A percentile compares a stretch with the other conserved stretches of the same genome.
phyloP scores from a whole-genome alignment of 169 alveolate genomes.

The Plasmodium ovale region DNA sequence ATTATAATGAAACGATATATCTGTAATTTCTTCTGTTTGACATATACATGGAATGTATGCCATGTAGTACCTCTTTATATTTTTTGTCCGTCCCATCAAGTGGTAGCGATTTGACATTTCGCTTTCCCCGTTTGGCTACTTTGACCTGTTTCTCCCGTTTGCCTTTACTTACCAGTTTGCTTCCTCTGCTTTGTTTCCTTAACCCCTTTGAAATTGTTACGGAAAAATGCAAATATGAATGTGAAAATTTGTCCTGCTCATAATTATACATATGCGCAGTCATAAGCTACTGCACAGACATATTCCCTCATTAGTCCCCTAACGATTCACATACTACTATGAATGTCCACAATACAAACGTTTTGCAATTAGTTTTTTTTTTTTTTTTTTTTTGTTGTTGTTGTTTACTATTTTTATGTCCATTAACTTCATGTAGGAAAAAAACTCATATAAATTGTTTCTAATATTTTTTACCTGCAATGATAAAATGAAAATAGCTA shows the following conservation, averaged over 20 bases:
- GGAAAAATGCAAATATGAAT: too few relatives aligned
- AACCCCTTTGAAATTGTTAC: neutral
- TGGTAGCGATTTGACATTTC: slow-evolving; percentile 26
- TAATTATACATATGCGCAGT: too few relatives aligned
- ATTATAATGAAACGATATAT: neutral
- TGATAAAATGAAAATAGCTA: slow-evolving; percentile 9
- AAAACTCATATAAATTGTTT: slow-evolving; percentile 66
- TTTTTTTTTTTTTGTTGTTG: too few relatives aligned
- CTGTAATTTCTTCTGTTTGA: neutral
- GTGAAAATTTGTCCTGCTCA: too few relatives aligned
- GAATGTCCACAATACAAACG: too few relatives aligned
- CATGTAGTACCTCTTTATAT: slow-evolving; percentile 36
- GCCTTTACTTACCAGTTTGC: too few relatives aligned
- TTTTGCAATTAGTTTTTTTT: neutral
- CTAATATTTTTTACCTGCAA: slow-evolving; percentile 48
- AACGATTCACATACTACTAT: too few relatives aligned
- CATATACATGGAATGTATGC: neutral
- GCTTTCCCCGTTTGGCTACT: too few relatives aligned
- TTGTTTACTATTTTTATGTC: slow-evolving; percentile 48
- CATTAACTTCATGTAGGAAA: slow-evolving; percentile 42
- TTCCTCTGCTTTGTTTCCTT: neutral
- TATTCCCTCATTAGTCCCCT: too few relatives aligned
- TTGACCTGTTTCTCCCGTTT: too few relatives aligned
- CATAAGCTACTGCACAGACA: too few relatives aligned
- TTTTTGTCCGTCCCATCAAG: slow-evolving; percentile 13